These are phyloP conservation scores for Heterobasidion occidentale DNA, from an alignment of 1,284 basidiomycete species.

Conservation along the genomic window DNA sequence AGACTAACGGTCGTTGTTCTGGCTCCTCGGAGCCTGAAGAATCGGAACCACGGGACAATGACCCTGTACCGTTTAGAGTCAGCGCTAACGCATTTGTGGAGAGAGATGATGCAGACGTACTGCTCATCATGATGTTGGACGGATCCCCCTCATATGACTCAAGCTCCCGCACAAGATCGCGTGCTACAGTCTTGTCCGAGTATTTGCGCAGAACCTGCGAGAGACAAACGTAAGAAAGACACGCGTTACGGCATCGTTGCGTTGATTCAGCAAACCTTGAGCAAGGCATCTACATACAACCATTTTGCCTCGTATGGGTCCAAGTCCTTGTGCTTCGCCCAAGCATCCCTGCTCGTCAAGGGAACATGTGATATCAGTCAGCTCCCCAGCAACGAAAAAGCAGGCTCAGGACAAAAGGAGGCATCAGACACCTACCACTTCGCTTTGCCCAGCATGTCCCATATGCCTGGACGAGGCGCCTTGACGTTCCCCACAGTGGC, in stretches of 20 bases:
- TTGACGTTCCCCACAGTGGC: conserved; percentile 87
- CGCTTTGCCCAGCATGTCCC: conserved; percentile 89
- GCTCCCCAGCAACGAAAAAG: neutral
- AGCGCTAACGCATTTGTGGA: conserved; percentile 4
- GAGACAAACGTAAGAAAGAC: neutral
- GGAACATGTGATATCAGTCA: conserved; percentile 18
- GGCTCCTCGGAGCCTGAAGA: conserved; percentile 55
- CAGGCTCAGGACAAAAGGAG: neutral
- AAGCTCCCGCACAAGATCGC: conserved; percentile 75
- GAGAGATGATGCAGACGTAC: conserved; percentile 33
- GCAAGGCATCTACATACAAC: conserved; percentile 81
- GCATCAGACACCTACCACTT: conserved; percentile 64
- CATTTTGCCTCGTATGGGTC: conserved; percentile 79
- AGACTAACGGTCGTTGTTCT: conserved; percentile 26
- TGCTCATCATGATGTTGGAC: conserved; percentile 60
- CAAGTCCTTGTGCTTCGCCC: conserved; percentile 86
- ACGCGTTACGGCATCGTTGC: neutral
- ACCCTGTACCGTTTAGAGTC: conserved; percentile 25
- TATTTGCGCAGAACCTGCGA: conserved; percentile 74
- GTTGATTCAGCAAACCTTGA: conserved; percentile 50
- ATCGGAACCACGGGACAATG: conserved; percentile 41
- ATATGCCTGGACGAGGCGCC: conserved; percentile 75
- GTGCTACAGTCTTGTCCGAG: conserved; percentile 74
- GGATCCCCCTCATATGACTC: conserved; percentile 71
- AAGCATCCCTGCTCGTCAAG: conserved; percentile 70